Conservation (phyloP, 2,329 filamentous ascomycete genomes). For the Coniochaeta prunicola region DNA sequence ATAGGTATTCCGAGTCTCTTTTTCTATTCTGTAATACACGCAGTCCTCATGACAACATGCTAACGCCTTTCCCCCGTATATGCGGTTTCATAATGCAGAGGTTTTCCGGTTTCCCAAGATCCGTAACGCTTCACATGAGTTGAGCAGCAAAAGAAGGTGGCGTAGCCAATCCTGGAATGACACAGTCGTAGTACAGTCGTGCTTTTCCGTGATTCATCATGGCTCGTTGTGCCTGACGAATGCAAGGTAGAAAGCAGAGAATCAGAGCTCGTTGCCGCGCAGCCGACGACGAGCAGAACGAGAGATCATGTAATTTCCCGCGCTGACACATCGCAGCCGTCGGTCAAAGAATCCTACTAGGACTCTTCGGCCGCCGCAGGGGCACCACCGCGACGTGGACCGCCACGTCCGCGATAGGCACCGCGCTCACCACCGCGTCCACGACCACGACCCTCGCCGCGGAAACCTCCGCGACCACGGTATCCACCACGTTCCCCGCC, state of each 20-base stretch:
- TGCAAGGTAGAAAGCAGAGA: neutral
- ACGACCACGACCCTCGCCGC: constrained; percentile 39
- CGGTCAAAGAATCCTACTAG: neutral
- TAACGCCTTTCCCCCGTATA: constrained; percentile 1
- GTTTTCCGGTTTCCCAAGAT: neutral
- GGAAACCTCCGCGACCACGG: constrained; percentile 44
- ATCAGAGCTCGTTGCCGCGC: neutral
- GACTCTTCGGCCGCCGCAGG: constrained; percentile 1
- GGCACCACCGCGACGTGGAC: constrained; percentile 1
- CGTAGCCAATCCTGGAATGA: neutral
- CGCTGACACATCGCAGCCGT: neutral
- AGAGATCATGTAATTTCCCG: neutral
- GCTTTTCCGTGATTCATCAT: neutral
- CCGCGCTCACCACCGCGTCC: constrained; percentile 32
- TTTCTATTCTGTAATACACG: neutral
- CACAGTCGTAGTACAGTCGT: neutral
- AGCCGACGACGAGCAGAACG: neutral
- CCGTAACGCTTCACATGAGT: neutral
- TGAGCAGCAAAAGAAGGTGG: neutral
- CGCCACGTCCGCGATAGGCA: constrained; percentile 38
- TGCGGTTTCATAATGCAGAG: neutral
- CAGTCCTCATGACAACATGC: neutral
- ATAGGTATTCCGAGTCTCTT: neutral
- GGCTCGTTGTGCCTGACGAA: neutral
- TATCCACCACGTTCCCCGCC: constrained; percentile 35